These are phyloP conservation scores for Orbilia brochopaga DNA, from an alignment of 2,329 filamentous ascomycete species.

Conservation along the genomic window DNA sequence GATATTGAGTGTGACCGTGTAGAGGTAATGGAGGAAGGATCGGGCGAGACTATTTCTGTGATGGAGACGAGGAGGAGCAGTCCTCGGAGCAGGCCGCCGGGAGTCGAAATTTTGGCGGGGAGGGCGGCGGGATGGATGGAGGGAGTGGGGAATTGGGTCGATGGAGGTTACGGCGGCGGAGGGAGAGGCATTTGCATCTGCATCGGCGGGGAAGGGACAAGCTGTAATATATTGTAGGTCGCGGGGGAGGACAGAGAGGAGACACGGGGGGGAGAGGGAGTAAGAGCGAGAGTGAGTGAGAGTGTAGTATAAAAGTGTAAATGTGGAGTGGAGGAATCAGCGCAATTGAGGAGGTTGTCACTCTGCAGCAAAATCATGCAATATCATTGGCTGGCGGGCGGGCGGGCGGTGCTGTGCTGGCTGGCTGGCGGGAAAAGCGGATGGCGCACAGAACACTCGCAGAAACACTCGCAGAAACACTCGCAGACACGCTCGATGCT, in stretches of 20 bases:
- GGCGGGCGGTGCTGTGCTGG: slow-evolving; percentile 19
- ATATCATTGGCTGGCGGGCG: slow-evolving; percentile 8
- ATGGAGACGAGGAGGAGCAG: slow-evolving; percentile 46
- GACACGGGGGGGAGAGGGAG: no score
- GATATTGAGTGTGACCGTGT: slow-evolving; percentile 10
- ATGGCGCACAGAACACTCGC: slow-evolving; percentile 30
- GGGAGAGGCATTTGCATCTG: slow-evolving; percentile 9
- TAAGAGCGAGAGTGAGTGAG: no score
- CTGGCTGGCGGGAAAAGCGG: slow-evolving; percentile 23
- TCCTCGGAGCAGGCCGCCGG: slow-evolving; percentile 37
- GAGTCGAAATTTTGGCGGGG: slow-evolving; percentile 42
- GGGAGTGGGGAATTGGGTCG: slow-evolving; percentile 6
- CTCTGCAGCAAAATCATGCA: not conserved
- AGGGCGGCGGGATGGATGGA: not conserved
- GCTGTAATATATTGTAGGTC: not conserved
- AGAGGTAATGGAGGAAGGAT: slow-evolving; percentile 1
- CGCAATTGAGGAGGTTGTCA: slow-evolving; percentile 8
- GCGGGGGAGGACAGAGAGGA: not conserved
- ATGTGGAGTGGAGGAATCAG: not conserved
- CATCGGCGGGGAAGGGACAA: slow-evolving; percentile 13
- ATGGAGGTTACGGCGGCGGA: slow-evolving; percentile 21
- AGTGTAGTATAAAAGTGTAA: not conserved
- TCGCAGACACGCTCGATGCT: no score
- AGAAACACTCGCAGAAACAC: not conserved
- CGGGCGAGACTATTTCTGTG: slow-evolving; percentile 27